Base-by-base conservation (phyloP, 371 early-diverging fungal species). In the Rhizopus stolonifer region DNA sequence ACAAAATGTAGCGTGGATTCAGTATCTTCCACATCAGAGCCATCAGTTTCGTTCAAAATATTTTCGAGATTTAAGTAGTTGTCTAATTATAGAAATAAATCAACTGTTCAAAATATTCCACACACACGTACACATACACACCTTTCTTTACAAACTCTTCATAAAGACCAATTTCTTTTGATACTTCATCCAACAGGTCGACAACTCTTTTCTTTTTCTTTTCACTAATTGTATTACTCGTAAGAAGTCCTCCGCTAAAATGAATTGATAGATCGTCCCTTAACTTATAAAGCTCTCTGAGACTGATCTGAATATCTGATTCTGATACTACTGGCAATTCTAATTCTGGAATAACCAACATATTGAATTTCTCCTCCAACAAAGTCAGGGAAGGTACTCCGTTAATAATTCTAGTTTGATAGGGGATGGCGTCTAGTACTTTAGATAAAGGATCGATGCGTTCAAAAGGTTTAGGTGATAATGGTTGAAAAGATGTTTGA, bases 61-160 rank as follows among this genome's bases (percentile, higher is more conserved):
- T 59, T 74, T 22, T 81, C 81, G 10, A 85, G 59, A 32, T 53
- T 74, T 9, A 83, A 60, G 39, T 76, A 70, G 26, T 74, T 70
- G 8, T 76, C 81, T 80, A 53, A 42, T 4, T 23, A 42, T 31
- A 11, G 44, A 3, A 6, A 4, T 49, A 21, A 36, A n/a, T 47
- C 34, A 34, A 24, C 31, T 49, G 24, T 18, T 31, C 43, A 46
- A 36, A 2, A 19, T 13, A 52, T 5, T 18, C 8, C 6, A 48
- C 25, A 11, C 11, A 43, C 31, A 26, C 31, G 22, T 9, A 21
- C 8, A 23, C 2, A 24, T 19, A 38, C 22, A 54, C 73, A 89
- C 91, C 86, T 65, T 80, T 79, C 17, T 83, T 82, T 10, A 84
- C 79, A 77, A 91, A 91, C 58, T 91, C 88, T 60, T 87, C 86